Evolutionary conservation across 2,329 filamentous ascomycete genomes (phyloP), one percentile per base, ranked within the genome.

Genomic region (Fusarium palustre): DNA sequence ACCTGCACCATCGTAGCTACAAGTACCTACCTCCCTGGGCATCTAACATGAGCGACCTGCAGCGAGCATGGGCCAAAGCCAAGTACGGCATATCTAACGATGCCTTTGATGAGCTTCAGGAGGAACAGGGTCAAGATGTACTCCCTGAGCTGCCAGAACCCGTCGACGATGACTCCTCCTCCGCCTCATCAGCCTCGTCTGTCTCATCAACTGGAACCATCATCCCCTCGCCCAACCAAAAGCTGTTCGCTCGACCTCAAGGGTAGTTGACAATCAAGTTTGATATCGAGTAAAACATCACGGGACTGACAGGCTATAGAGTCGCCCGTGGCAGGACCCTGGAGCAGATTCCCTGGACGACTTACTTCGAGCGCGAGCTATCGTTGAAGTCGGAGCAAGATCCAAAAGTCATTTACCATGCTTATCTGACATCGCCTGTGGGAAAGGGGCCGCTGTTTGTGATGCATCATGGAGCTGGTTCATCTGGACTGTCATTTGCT

Each of bases 191-290:
- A 10, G 87, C 92, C 15, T 97, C 80, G 0, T 97, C 94, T n/a
- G 90, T 93, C 38, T 97, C 94, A 5, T 97, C 94, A 2, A 93
- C 94, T 5, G 94, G 94, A 28, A 98, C 95, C n/a, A 87, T 98
- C 65, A 91, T 93, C 68, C 93, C 94, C 1, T 92, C 92, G 7
- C 87, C 88, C 9, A 91, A 87, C 70, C 88, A 90, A 72, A 90
- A 90, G 66, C 82, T 94, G 41, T 93, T 94, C 81, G 91, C 91
- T 60, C 86, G 90, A 70, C 88, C 90, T 47, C 85, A 87, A 80
- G 86, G 89, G 91, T 92, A 83, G 75, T 65, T 60, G 52, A 25
- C 22, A 58, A 49, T 45, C 34, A 47, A 56, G 22, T 34, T 30
- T 45, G 31, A 47, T 55, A 50, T 43, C 63, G 22, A 60, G 36